Evolutionary conservation across 805 yeast species (phyloP).

Genomic region (Yarrowia phangngaensis): DNA sequence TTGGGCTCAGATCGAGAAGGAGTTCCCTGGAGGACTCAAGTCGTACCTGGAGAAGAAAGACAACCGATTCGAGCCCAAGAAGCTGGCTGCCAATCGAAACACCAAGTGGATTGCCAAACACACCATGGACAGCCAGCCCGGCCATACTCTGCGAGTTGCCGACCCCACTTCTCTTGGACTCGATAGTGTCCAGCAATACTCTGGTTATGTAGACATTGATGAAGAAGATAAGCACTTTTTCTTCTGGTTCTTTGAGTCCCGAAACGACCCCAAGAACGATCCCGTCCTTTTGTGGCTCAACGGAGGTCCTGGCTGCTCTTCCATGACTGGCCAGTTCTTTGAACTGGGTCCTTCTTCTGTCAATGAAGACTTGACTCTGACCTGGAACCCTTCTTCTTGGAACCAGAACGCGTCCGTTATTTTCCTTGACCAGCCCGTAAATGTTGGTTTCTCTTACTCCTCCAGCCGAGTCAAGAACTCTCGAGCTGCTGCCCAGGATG

Average conservation of each 20-base stretch:
- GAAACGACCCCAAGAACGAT: slow-evolving; percentile 80
- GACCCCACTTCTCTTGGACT: slow-evolving; percentile 64
- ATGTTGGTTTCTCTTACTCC: slow-evolving; percentile 87
- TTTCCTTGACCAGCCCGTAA: slow-evolving; percentile 90
- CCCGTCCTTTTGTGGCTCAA: slow-evolving; percentile 89
- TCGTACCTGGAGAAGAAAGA: neutral
- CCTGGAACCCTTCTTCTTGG: slow-evolving; percentile 83
- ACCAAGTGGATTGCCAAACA: slow-evolving; percentile 22
- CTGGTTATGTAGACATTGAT: slow-evolving; percentile 69
- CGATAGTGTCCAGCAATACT: slow-evolving; percentile 63
- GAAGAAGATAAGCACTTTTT: slow-evolving; percentile 83
- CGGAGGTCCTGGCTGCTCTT: slow-evolving; percentile 97
- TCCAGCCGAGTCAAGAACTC: slow-evolving; percentile 61
- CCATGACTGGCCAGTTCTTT: slow-evolving; percentile 82
- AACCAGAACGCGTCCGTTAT: slow-evolving; percentile 85
- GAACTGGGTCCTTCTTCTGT: slow-evolving; percentile 88
- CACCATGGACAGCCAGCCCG: slow-evolving; percentile 29
- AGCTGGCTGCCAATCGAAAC: slow-evolving; percentile 7
- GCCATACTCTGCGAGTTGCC: slow-evolving; percentile 56
- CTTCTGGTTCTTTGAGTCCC: slow-evolving; percentile 89
- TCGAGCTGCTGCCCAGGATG: slow-evolving; percentile 82
- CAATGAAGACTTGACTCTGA: slow-evolving; percentile 59
- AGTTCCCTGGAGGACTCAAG: slow-evolving; percentile 11
- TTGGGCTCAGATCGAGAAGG: slow-evolving; percentile 17
- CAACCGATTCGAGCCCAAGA: slow-evolving; percentile 15